A percentile compares a stretch with the other conserved stretches of the same genome.
phyloP scores from a whole-genome alignment of 106 monocot genomes.

The Dendrobium officinale region DNA sequence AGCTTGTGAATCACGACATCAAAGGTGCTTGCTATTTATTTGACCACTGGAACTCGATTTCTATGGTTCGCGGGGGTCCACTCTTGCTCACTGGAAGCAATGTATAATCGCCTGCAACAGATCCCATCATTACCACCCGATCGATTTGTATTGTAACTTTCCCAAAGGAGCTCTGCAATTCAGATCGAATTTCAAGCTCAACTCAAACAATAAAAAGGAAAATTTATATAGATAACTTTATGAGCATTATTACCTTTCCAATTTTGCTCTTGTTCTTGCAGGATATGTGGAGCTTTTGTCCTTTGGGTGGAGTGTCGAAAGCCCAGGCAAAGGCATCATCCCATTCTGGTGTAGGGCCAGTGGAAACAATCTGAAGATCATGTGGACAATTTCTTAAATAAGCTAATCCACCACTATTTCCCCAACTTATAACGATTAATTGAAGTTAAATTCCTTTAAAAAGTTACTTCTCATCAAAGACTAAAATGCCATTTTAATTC shows the following conservation, averaged over 20 bases:
- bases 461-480: too few relatives aligned
- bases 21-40: constrained; percentile 44
- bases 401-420: too few relatives aligned
- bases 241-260: constrained; percentile 68
- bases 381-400: not conserved
- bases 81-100: constrained; percentile 92
- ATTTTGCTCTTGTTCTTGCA: constrained; percentile 99
- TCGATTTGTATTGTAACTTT: constrained; percentile 99
- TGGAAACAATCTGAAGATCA: constrained; percentile 69
- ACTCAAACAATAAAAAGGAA: not conserved
- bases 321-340: constrained; percentile 98
- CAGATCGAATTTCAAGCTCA: not conserved
- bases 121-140: constrained; percentile 93
- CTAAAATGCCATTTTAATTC: too few relatives aligned
- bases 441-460: too few relatives aligned
- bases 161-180: constrained; percentile 80
- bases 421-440: too few relatives aligned
- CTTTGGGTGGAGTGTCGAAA: constrained; percentile 92
- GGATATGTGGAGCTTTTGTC: constrained; percentile 99
- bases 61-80: constrained; percentile 69
- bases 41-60: constrained; percentile 99
- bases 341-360: constrained; percentile 93
- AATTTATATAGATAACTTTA: not conserved
- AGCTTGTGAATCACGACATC: not conserved
- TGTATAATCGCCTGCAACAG: constrained; percentile 87